Evolutionary conservation across 768 basidiomycete genomes (phyloP).

Genomic region (Boletellus sp.): DNA sequence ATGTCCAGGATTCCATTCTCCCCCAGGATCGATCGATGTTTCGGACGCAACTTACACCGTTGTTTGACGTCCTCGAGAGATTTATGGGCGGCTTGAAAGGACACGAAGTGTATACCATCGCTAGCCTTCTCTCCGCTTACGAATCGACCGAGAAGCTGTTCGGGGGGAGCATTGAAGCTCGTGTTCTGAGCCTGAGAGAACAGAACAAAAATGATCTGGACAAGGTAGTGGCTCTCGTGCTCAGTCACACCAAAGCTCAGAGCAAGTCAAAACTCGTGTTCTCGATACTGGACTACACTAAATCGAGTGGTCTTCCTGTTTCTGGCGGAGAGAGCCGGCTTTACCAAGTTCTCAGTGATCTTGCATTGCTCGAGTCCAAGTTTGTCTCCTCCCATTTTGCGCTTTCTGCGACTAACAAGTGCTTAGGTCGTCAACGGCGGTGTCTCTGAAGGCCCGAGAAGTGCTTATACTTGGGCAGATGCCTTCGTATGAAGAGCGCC

Average conservation of each 20-base stretch:
- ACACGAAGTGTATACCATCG: conserved; percentile 79
- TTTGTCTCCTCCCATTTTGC: conserved; percentile 33
- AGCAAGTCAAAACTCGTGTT: conserved; percentile 89
- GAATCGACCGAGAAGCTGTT: conserved; percentile 88
- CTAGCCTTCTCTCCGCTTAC: conserved; percentile 73
- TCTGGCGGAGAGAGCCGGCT: conserved; percentile 71
- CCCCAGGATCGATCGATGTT: conserved; percentile 80
- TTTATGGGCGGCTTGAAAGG: conserved; percentile 81
- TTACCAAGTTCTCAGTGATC: conserved; percentile 70
- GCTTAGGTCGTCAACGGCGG: conserved; percentile 79
- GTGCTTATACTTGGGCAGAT: conserved; percentile 94
- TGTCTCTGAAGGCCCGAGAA: conserved; percentile 93
- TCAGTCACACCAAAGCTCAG: conserved; percentile 94
- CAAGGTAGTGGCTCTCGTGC: conserved; percentile 77
- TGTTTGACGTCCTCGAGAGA: conserved; percentile 74
- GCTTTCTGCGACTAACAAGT: conserved; percentile 2
- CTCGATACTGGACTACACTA: conserved; percentile 85
- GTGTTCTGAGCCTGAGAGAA: conserved; percentile 86
- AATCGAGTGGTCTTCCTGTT: conserved; percentile 70
- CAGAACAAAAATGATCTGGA: conserved; percentile 91
- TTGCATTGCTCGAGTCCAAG: conserved; percentile 89
- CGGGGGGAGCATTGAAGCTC: conserved; percentile 89
- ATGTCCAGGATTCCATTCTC: conserved; percentile 74
- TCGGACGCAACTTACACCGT: conserved; percentile 60
- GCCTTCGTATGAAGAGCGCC: conserved; percentile 95